A percentile compares a stretch with the other conserved stretches of the same genome.
Conservation (phyloP, 2,329 filamentous ascomycete genomes). For the Microdochium trichocladiopsis region DNA sequence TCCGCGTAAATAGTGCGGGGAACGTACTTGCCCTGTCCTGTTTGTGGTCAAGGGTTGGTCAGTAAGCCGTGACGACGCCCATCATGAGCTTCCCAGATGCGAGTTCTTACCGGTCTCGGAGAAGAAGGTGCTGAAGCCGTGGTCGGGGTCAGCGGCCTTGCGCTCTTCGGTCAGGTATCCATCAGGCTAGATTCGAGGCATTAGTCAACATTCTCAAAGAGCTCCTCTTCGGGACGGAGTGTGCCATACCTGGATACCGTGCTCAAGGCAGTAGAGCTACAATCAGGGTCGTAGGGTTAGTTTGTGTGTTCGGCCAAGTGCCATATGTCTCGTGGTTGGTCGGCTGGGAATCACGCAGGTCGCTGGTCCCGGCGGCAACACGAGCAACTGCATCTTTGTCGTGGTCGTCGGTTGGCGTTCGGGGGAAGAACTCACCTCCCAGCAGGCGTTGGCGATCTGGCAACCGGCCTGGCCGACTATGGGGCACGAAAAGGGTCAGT, state of each 20-base stretch:
- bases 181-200: conserved; percentile 63
- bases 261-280: conserved; percentile 99
- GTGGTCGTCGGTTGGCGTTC: background rate
- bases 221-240: conserved; percentile 2
- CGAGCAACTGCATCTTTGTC: background rate
- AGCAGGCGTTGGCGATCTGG: conserved; percentile 99
- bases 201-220: background rate
- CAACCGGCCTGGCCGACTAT: conserved; percentile 99
- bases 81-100: conserved; percentile 4
- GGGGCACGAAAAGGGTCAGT: conserved; percentile 44
- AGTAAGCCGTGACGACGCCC: conserved; percentile 1
- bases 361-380: background rate
- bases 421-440: conserved; percentile 73
- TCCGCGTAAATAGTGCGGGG: conserved; percentile 99
- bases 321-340: conserved; percentile 1
- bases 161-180: conserved; percentile 98
- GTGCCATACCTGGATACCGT: conserved; percentile 87
- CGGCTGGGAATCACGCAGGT: background rate
- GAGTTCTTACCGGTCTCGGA: conserved; percentile 81
- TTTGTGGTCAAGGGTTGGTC: background rate
- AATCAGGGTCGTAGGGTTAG: conserved; percentile 21
- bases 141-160: conserved; percentile 86
- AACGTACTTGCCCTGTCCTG: conserved; percentile 97
- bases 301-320: conserved; percentile 7
- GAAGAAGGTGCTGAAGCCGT: conserved; percentile 99